phyloP scores from a whole-genome alignment of 208 protist genomes.

The Acanthamoeba lenticulata region DNA sequence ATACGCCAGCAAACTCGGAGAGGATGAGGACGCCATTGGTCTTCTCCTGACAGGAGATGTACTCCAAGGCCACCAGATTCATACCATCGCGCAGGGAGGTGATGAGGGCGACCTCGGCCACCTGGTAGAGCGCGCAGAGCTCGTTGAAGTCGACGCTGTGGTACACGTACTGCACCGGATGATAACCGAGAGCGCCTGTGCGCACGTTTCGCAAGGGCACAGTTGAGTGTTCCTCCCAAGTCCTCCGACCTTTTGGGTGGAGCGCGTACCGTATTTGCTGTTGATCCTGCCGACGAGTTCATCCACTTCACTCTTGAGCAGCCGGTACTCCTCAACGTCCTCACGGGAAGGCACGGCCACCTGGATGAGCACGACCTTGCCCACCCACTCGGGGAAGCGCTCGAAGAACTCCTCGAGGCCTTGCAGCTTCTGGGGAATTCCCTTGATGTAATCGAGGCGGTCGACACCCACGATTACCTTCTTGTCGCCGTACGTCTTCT shows the following conservation, averaged over 20 bases:
- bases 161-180: conserved; percentile 86
- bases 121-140: conserved; percentile 82
- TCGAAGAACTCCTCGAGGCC: conserved; percentile 84
- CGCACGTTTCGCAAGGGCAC: conserved; percentile 73
- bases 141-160: conserved; percentile 80
- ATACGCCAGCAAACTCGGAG: conserved; percentile 85
- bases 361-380: conserved; percentile 85
- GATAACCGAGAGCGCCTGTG: conserved; percentile 69
- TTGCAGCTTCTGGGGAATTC: conserved; percentile 87
- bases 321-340: conserved; percentile 88
- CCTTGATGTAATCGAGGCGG: conserved; percentile 91
- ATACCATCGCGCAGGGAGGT: conserved; percentile 88
- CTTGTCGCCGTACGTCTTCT: conserved; percentile 79
- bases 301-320: conserved; percentile 84
- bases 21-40: conserved; percentile 83
- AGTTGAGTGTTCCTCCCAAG: conserved; percentile 81
- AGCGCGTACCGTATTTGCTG: conserved; percentile 84
- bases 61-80: conserved; percentile 87
- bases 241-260: no score
- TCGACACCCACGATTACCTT: conserved; percentile 88
- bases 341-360: conserved; percentile 88
- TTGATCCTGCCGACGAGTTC: conserved; percentile 89
- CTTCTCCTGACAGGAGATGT: conserved; percentile 80
- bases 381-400: conserved; percentile 79
- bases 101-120: conserved; percentile 82